Percentiles rank a stretch among this genome's conserved stretches.
Conservation (phyloP, 768 basidiomycete species). For the Xerocomus brunneocitrinus region DNA sequence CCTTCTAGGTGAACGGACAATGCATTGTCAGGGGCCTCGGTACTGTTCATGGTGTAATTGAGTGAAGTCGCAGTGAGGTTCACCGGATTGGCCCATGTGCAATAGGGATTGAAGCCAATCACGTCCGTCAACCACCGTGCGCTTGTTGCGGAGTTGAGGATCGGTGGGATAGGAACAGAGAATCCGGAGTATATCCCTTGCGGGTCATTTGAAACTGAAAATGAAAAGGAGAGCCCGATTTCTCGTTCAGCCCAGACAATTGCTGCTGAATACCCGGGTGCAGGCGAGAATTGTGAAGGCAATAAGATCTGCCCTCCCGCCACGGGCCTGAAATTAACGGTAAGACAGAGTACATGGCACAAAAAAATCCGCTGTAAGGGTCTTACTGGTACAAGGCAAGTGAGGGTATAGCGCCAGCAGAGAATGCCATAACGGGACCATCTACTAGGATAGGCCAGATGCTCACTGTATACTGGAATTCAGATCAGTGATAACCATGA, state of each 20-base stretch:
- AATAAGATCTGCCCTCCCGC: background rate
- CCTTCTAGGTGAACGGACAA: constrained; percentile 7
- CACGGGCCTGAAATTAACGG: constrained; percentile 6
- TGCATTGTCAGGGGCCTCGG: background rate
- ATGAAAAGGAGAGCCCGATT: constrained; percentile 9
- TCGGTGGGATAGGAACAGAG: constrained; percentile 5
- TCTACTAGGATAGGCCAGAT: constrained; percentile 13
- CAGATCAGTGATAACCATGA: background rate
- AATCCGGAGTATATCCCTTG: constrained; percentile 10
- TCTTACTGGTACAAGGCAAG: constrained; percentile 12
- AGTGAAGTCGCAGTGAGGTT: constrained; percentile 15
- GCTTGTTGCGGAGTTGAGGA: constrained; percentile 10
- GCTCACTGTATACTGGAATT: constrained; percentile 1
- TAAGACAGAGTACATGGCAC: background rate
- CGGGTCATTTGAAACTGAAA: constrained; percentile 10
- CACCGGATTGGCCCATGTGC: constrained; percentile 17
- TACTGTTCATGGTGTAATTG: constrained; percentile 16
- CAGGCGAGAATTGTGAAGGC: constrained; percentile 4
- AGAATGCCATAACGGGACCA: constrained; percentile 9
- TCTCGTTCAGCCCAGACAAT: constrained; percentile 16
- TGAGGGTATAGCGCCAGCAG: constrained; percentile 14
- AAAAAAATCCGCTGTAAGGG: background rate
- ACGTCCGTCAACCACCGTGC: constrained; percentile 25
- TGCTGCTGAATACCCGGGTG: constrained; percentile 8
- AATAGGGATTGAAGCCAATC: constrained; percentile 18